Conservation (phyloP, 2,329 filamentous ascomycete genomes). For the Alternaria sp. region DNA sequence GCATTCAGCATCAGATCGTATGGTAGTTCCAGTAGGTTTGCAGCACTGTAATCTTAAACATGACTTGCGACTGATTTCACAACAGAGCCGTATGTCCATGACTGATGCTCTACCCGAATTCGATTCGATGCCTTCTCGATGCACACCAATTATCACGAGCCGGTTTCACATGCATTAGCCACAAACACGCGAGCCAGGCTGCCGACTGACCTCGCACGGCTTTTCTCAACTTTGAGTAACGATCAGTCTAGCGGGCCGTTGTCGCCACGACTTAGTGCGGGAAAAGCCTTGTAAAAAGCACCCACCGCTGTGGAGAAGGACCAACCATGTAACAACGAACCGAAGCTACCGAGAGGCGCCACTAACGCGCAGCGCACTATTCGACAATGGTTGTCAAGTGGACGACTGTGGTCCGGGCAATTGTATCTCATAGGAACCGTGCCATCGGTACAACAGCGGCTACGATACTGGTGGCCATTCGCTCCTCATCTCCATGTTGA, state of each 20-base stretch:
- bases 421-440: conserved; percentile 10
- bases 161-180: conserved; percentile 13
- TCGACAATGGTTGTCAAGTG: conserved; percentile 12
- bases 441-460: conserved; percentile 15
- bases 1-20: neutral
- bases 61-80: neutral
- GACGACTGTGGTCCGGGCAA: conserved; percentile 9
- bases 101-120: neutral
- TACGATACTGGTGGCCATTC: neutral
- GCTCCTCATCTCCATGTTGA: neutral
- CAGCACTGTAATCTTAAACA: conserved; percentile 1
- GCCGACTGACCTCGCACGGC: conserved; percentile 17
- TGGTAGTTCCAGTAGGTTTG: neutral
- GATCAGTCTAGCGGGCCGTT: conserved; percentile 33
- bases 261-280: conserved; percentile 25
- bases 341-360: conserved; percentile 11
- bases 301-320: conserved; percentile 7
- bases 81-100: neutral
- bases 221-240: conserved; percentile 12
- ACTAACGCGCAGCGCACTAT: conserved; percentile 10
- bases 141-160: conserved; percentile 3
- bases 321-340: conserved; percentile 6
- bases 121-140: conserved; percentile 4
- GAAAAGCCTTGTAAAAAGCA: conserved; percentile 26
- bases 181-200: conserved; percentile 17